These are phyloP conservation scores for Russula lepida DNA, from an alignment of 768 basidiomycete species.

Conservation along the genomic window DNA sequence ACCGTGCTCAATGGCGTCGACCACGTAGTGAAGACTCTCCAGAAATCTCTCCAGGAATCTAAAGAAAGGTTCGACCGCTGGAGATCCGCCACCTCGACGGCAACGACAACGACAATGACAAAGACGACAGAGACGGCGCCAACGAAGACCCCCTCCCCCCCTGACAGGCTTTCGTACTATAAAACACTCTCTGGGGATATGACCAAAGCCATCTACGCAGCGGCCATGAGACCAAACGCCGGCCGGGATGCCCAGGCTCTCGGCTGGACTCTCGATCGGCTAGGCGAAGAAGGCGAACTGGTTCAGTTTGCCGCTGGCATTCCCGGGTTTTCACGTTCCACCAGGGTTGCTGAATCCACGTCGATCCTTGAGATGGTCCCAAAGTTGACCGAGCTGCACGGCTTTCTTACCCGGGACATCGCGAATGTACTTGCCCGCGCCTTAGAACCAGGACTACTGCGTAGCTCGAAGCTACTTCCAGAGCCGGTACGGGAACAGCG, in stretches of 20 bases:
- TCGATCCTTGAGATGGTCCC: not conserved
- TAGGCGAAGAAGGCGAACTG: constrained; percentile 4
- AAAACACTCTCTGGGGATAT: not conserved
- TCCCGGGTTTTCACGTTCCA: constrained; percentile 1
- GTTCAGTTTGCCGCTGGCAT: constrained; percentile 3
- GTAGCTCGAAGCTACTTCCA: not conserved
- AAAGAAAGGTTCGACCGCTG: not conserved
- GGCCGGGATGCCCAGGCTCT: not conserved
- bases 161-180: not conserved
- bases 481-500: not conserved
- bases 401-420: not conserved
- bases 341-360: not conserved
- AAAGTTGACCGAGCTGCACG: not conserved
- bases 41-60: not conserved
- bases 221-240: not conserved
- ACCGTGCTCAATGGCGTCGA: not conserved
- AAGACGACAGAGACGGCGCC: too few relatives aligned
- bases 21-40: not conserved
- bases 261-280: constrained; percentile 5
- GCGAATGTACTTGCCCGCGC: not conserved
- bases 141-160: too few relatives aligned
- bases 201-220: not conserved
- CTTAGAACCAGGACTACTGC: not conserved
- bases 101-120: too few relatives aligned
- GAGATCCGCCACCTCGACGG: not conserved